Base-by-base conservation (phyloP, 2,329 filamentous ascomycete species). In the Lasiodiplodia sp. region DNA sequence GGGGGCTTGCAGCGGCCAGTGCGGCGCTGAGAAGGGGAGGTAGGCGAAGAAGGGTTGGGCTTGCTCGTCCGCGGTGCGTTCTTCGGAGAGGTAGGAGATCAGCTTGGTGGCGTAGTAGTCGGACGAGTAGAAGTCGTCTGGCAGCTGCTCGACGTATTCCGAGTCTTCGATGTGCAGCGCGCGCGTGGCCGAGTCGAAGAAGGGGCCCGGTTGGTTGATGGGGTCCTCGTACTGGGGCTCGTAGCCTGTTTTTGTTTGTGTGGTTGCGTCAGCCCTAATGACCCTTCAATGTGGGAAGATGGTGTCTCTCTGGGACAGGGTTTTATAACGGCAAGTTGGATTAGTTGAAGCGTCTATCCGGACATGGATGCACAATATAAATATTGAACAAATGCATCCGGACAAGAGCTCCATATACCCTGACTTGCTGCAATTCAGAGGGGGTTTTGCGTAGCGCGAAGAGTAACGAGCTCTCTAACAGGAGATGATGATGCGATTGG, bases 1-100 rank as follows among this genome's bases (percentile, higher is more conserved):
- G 0, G 87, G 86, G 0, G 86, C 86, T 71, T 89, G 88, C 10
- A 90, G 77, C 1, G 87, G 88, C 87, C 87, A 90, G 71, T 90
- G 87, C 2, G 87, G 87, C 0, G 87, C 88, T 0, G 86, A 87
- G 74, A 89, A 90, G 2, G 87, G 86, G 2, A 87, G 79, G 73
- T 88, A 89, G 1, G 79, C 87, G 72, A 89, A 89, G 78, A 89
- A 89, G 0, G 87, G 83, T 52, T 81, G 75, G 52, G 77, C 73
- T 34, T 79, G 77, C 14, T 80, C 74, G 4, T 76, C 73, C 31
- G 74, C 75, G 3, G 75, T 73, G 12, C 78, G 75, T 11, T 78
- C 77, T 3, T 44, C 40, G 4, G 40, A 73, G 8, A 81, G 71
- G 65, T 80, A 80, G 7, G 72, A 69, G 3, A 80, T 71, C 73